These are phyloP conservation scores for Beta corolliflora DNA, from an alignment of 179 eudicot genomes.

Conservation along the genomic window DNA sequence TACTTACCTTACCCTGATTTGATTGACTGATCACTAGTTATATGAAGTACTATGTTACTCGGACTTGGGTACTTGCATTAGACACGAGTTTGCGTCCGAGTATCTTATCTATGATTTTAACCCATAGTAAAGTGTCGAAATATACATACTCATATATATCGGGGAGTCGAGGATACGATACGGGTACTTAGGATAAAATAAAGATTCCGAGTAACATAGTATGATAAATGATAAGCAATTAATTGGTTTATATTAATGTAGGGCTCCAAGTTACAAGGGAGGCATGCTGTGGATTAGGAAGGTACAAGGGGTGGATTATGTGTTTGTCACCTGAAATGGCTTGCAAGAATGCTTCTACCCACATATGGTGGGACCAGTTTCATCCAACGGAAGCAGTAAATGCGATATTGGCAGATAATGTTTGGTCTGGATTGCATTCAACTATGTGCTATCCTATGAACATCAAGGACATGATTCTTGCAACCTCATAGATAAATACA, in stretches of 20 bases:
- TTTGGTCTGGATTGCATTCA: conserved; percentile 80
- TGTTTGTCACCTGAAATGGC: conserved; percentile 85
- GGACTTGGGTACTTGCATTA: too few relatives aligned
- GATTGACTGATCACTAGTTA: neutral
- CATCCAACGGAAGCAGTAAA: conserved; percentile 90
- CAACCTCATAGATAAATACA: neutral
- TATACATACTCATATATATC: too few relatives aligned
- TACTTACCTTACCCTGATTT: neutral
- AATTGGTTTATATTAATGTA: conserved; percentile 20
- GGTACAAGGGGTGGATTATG: conserved; percentile 71
- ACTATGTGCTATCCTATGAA: conserved; percentile 81
- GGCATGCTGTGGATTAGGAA: conserved; percentile 88
- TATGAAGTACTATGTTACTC: too few relatives aligned
- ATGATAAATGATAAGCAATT: neutral
- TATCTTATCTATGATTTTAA: too few relatives aligned
- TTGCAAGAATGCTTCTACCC: conserved; percentile 66
- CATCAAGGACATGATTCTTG: conserved; percentile 54
- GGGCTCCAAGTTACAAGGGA: conserved; percentile 61
- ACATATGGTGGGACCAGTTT: conserved; percentile 97
- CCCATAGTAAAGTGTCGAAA: too few relatives aligned
- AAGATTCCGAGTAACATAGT: too few relatives aligned
- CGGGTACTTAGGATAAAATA: too few relatives aligned
- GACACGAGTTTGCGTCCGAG: too few relatives aligned
- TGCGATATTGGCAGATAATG: conserved; percentile 70
- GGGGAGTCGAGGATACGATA: too few relatives aligned